phyloP scores from a whole-genome alignment of 2,329 filamentous ascomycete genomes.

The Microsporum ferrugineum region DNA sequence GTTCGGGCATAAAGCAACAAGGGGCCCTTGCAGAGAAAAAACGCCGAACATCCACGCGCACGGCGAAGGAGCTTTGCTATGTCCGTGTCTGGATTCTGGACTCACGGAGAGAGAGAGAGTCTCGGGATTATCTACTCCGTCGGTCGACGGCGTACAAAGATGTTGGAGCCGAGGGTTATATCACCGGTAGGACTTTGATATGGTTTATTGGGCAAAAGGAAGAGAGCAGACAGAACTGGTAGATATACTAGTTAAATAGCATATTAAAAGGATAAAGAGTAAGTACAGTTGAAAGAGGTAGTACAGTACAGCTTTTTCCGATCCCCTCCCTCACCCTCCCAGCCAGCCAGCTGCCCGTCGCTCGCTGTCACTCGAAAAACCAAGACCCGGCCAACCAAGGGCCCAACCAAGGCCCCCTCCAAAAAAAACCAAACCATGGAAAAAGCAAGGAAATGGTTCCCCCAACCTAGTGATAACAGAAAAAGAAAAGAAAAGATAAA shows the following conservation, averaged over 20 bases:
- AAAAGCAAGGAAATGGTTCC: not conserved
- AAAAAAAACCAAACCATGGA: not conserved
- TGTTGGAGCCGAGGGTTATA: not conserved
- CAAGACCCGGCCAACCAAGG: not conserved
- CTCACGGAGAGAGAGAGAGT: too few relatives aligned
- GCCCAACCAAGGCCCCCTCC: not conserved
- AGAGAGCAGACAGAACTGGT: not conserved
- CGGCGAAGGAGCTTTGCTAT: too few relatives aligned
- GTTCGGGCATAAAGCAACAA: too few relatives aligned
- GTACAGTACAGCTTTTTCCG: not conserved
- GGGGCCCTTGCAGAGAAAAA: too few relatives aligned
- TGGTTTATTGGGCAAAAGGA: not conserved
- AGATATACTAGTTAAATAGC: conserved; percentile 1
- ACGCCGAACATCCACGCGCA: too few relatives aligned
- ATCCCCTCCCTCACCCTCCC: not conserved
- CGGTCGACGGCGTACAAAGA: not conserved
- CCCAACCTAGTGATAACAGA: not conserved
- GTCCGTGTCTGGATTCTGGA: too few relatives aligned
- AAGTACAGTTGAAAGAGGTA: not conserved
- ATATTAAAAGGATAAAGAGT: not conserved
- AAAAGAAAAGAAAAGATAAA: not conserved
- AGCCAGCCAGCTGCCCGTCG: not conserved
- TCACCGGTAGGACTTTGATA: not conserved
- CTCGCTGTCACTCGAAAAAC: not conserved
- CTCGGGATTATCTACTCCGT: too few relatives aligned